phyloP scores from a whole-genome alignment of 2,329 filamentous ascomycete genomes.

The Monilinia aucupariae region DNA sequence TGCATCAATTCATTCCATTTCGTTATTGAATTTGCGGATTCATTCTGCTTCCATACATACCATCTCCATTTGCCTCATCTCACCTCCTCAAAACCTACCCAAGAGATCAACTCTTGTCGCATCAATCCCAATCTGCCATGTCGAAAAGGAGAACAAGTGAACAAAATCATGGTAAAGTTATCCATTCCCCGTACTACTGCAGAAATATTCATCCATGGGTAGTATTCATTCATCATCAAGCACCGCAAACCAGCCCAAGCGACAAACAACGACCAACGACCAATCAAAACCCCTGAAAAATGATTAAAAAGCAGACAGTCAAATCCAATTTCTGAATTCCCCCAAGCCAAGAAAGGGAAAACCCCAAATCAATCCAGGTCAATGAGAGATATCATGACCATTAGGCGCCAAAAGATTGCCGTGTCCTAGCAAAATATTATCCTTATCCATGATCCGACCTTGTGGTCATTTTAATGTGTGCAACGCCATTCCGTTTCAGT shows the following conservation, averaged over 20 bases:
- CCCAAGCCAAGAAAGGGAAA: background rate
- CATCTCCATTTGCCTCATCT: background rate
- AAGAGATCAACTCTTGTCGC: background rate
- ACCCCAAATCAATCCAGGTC: constrained; percentile 1
- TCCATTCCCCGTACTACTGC: background rate
- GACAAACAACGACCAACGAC: background rate
- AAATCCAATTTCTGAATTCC: background rate
- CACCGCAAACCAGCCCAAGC: background rate
- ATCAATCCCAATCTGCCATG: background rate
- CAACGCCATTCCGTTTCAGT: constrained; percentile 11
- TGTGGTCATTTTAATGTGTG: constrained; percentile 11
- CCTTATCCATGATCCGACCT: constrained; percentile 10
- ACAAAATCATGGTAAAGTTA: background rate
- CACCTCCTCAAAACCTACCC: background rate
- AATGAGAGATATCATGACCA: constrained; percentile 5
- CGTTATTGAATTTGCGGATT: background rate
- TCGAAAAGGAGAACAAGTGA: background rate
- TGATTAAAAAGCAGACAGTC: background rate
- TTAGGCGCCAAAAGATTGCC: constrained; percentile 7
- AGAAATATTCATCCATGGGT: background rate
- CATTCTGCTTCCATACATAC: background rate
- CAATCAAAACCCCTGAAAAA: background rate
- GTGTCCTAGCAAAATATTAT: constrained; percentile 12
- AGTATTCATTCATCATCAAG: background rate
- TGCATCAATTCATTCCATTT: background rate